Evolutionary conservation across 2,329 filamentous ascomycete species (phyloP), one percentile per base, ranked within the genome.

Genomic region (Corinectria fuckeliana): DNA sequence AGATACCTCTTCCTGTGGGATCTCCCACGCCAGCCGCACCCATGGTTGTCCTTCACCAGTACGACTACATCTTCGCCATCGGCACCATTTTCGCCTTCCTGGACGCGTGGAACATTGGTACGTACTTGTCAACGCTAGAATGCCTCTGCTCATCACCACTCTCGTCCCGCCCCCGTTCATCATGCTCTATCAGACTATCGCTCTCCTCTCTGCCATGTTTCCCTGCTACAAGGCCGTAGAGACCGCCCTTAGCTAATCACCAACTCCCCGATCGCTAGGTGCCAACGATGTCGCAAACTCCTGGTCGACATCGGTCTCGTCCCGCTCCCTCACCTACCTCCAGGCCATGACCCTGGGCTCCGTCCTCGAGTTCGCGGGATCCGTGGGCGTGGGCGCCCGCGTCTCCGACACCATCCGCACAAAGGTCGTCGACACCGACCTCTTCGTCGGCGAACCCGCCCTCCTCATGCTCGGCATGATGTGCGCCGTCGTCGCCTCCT

Each of bases 251-350:
- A 72, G 80, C 85, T 10, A 26, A 50, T 50, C 59, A n/a, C 54
- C 18, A 10, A 0, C 4, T 2, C 3, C 14, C 10, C 36, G 34
- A 36, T 13, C 0, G 1, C 10, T 13, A 71, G 69, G 69, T 68
- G 69, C 69, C 39, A 71, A 71, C 76, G 89, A 91, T 88, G 89
- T 91, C 60, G 89, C 89, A 74, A 92, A 92, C 79, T 85, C 88
- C 3, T 92, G 88, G 86, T 87, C 88, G n/a, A 91, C 88, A 20
- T 89, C 86, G 67, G 89, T 91, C 62, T 89, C 87, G 1, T 91
- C 89, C 21, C 81, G 88, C 51, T 91, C 89, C 59, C 75, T 90
- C 57, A 81, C 80, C 4, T 85, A 88, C 71, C 64, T 83, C 60
- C 85, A 88, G 69, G 86, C 84, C 65, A 86, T 87, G 84, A 63